Percentiles rank a stretch among this genome's conserved stretches.
Evolutionary conservation across 345 rosid species (phyloP).

Genomic region (Odontarrhena argentea): DNA sequence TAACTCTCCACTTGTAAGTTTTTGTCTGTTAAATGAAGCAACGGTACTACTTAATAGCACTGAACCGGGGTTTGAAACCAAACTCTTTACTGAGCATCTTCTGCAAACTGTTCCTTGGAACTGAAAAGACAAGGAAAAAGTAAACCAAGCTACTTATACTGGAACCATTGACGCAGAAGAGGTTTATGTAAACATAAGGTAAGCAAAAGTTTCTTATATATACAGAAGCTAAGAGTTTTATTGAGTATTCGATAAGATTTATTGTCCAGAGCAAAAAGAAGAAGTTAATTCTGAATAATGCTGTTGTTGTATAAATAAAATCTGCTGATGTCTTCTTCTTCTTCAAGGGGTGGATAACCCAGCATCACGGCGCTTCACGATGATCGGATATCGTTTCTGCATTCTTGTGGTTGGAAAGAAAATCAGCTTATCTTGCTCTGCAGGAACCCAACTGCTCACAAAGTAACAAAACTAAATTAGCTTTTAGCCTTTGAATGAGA

Average conservation of each 20-base stretch:
- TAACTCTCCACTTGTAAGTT: constrained; percentile 26
- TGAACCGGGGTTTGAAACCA: not conserved
- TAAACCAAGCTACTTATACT: not conserved
- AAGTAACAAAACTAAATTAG: not conserved
- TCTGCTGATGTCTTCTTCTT: not conserved
- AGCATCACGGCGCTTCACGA: constrained; percentile 52
- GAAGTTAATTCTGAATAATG: constrained; percentile 33
- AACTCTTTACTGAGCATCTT: not conserved
- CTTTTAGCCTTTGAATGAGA: not conserved
- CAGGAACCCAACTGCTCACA: constrained; percentile 77
- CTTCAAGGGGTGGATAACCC: constrained; percentile 30
- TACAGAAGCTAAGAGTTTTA: constrained; percentile 28
- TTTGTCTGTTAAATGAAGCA: constrained; percentile 13
- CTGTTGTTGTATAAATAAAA: constrained; percentile 29
- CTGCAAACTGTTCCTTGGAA: not conserved
- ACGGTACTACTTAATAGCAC: not conserved
- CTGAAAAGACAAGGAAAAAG: not conserved
- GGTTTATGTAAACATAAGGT: constrained; percentile 20
- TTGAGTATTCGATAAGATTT: constrained; percentile 22
- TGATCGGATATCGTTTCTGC: constrained; percentile 85
- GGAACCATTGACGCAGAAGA: constrained; percentile 23
- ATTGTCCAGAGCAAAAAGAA: constrained; percentile 28
- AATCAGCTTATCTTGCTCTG: constrained; percentile 79
- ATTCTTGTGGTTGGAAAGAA: constrained; percentile 96
- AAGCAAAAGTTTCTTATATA: constrained; percentile 29